Conservation (phyloP, 1,284 basidiomycete species). For the Fomitiporia mediterranea region DNA sequence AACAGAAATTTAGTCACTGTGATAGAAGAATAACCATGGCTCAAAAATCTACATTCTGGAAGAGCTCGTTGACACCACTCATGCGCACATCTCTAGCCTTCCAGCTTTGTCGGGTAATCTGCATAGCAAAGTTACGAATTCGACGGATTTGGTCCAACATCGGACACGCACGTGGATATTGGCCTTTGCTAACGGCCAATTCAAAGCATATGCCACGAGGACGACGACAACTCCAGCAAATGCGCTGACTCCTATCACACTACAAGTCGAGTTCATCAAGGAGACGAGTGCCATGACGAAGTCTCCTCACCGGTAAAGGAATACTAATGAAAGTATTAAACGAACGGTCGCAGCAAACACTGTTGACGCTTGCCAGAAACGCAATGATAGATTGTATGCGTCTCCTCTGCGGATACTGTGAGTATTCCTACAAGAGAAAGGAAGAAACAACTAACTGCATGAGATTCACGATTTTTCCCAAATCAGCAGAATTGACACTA, state of each 20-base stretch:
- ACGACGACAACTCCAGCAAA: constrained; percentile 75
- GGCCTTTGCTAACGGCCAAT: constrained; percentile 60
- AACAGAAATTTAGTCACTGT: background rate
- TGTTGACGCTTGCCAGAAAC: constrained; percentile 67
- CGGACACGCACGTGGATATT: constrained; percentile 50
- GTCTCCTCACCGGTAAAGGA: constrained; percentile 63
- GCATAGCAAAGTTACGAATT: constrained; percentile 6
- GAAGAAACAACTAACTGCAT: constrained; percentile 52
- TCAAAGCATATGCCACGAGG: constrained; percentile 58
- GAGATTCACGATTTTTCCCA: constrained; percentile 69
- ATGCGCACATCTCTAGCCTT: constrained; percentile 73
- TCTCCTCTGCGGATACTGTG: constrained; percentile 45
- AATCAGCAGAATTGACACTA: constrained; percentile 43
- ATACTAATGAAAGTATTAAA: constrained; percentile 65
- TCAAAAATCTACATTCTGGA: constrained; percentile 43
- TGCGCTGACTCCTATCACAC: constrained; percentile 79
- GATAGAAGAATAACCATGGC: too few relatives aligned
- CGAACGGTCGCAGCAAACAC: constrained; percentile 72
- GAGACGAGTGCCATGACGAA: background rate
- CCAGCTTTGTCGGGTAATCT: constrained; percentile 61
- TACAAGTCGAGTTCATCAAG: constrained; percentile 26
- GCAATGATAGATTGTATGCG: constrained; percentile 63
- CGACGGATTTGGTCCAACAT: background rate
- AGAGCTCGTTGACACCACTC: constrained; percentile 74
- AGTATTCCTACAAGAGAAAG: constrained; percentile 6